Base-by-base conservation (phyloP, 108 stramenopile genomes). In the Mediolabrus comicus region DNA sequence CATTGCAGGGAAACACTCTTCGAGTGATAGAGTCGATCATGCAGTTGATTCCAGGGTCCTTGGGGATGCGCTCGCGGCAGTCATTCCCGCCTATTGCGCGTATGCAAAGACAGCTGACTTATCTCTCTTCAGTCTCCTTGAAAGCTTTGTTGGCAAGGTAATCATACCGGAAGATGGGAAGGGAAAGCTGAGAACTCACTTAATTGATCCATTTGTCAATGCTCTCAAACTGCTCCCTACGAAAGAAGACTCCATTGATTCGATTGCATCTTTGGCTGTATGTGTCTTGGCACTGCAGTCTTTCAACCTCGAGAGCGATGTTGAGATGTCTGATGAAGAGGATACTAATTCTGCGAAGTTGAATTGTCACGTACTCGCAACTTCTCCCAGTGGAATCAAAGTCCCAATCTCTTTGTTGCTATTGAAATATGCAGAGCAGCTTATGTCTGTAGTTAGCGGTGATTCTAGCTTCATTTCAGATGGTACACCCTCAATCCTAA, bases 11-110 rank as follows among this genome's bases (percentile, higher is more conserved):
- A 57, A 49, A 49, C 46, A 49, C 22, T 49, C 76, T 52, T 71
- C 84, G 11, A 29, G 58, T 14, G 46, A 67, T 36, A 75, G 8
- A 60, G 51, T 13, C 16, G 28, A 31, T 11, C 43, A 31, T 53
- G 35, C 59, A 8, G 64, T 57, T 11, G 57, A 65, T 52, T 27
- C 56, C 55, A 65, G 32, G 56, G 67, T 67, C 26, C 31, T 80
- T 12, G 71, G 70, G 3, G 79, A 81, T 54, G 84, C 82, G 24
- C 25, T 86, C 32, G 24, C 52, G 16, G 64, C 86, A 2, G 58
- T 87, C 33, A 74, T 88, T 16, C 86, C 85, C 8, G 81, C 83
- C 13, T 92, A 73, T 67, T 84, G 83, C 22, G 66, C 59, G 13
- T 72, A 87, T 49, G 77, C 86, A 9, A 49, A 74, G 10, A 31